Evolutionary conservation across 1,139 yeast genomes (phyloP).

Genomic region (Saccharomyces hybrid): DNA sequence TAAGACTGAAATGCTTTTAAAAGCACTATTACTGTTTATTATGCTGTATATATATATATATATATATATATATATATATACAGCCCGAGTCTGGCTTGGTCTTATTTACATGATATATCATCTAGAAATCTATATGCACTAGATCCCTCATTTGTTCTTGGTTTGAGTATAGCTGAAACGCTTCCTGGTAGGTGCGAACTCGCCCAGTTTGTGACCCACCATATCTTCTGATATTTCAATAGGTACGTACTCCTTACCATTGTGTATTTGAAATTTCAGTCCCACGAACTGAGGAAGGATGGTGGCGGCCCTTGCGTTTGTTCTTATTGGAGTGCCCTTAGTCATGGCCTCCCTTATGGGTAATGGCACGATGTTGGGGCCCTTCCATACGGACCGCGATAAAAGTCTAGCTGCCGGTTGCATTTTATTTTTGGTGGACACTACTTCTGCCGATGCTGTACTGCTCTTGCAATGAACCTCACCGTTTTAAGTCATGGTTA

Average conservation of each 20-base stretch:
- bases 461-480: neutral
- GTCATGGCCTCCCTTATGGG: conserved; percentile 81
- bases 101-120: neutral
- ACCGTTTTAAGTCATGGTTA: neutral
- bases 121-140: neutral
- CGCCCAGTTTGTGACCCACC: conserved; percentile 97
- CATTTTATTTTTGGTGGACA: conserved; percentile 8
- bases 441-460: neutral
- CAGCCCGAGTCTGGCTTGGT: neutral
- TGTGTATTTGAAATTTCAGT: conserved; percentile 85
- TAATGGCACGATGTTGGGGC: conserved; percentile 89
- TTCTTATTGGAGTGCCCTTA: conserved; percentile 79
- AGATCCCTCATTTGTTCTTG: conserved; percentile 30
- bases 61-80: neutral
- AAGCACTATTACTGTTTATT: neutral
- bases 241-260: conserved; percentile 90
- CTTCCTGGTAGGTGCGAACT: conserved; percentile 89
- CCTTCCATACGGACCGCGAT: conserved; percentile 37
- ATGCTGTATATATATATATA: neutral
- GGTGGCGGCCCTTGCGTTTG: conserved; percentile 91
- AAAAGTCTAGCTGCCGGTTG: conserved; percentile 17
- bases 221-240: conserved; percentile 84
- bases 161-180: conserved; percentile 73
- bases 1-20: neutral
- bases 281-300: conserved; percentile 95